A percentile compares a stretch with the other conserved stretches of the same genome.
These are phyloP conservation scores for Artomyces pyxidatus DNA, from an alignment of 768 basidiomycete species.

Conservation along the genomic window DNA sequence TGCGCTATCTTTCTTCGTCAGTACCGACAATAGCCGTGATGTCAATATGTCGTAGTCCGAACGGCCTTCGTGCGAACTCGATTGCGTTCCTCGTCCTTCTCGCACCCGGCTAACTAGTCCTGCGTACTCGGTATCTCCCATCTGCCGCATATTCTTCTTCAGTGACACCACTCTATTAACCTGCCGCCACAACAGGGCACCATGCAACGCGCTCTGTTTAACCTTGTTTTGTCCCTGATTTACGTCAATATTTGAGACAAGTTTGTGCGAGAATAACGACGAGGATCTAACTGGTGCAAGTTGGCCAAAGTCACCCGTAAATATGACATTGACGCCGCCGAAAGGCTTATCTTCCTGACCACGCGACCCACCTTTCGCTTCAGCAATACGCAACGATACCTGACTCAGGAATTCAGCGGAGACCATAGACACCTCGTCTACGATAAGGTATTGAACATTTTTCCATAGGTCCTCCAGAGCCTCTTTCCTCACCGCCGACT, in stretches of 20 bases:
- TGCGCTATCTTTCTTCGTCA: not conserved
- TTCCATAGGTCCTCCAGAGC: constrained; percentile 12
- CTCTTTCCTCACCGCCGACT: too few relatives aligned
- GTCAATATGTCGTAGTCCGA: not conserved
- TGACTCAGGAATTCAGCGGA: constrained; percentile 16
- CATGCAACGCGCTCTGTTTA: not conserved
- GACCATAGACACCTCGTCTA: constrained; percentile 20
- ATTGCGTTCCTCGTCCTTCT: not conserved
- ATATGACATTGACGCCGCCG: constrained; percentile 27
- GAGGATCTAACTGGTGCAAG: constrained; percentile 17
- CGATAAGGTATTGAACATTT: constrained; percentile 13
- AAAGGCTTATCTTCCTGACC: constrained; percentile 11
- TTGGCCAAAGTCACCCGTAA: constrained; percentile 25
- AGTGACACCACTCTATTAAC: not conserved
- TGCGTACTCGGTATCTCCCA: not conserved
- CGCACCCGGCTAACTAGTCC: not conserved
- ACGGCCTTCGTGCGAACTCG: too few relatives aligned
- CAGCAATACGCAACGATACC: too few relatives aligned
- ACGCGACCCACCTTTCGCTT: too few relatives aligned
- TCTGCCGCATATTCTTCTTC: not conserved
- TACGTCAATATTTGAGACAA: not conserved
- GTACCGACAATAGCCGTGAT: not conserved
- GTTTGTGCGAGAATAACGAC: constrained; percentile 14
- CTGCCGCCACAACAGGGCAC: not conserved
- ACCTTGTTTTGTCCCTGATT: not conserved